Evolutionary conservation across 139 green algal species (phyloP).

Genomic region (Haematococcus lacustris): DNA sequence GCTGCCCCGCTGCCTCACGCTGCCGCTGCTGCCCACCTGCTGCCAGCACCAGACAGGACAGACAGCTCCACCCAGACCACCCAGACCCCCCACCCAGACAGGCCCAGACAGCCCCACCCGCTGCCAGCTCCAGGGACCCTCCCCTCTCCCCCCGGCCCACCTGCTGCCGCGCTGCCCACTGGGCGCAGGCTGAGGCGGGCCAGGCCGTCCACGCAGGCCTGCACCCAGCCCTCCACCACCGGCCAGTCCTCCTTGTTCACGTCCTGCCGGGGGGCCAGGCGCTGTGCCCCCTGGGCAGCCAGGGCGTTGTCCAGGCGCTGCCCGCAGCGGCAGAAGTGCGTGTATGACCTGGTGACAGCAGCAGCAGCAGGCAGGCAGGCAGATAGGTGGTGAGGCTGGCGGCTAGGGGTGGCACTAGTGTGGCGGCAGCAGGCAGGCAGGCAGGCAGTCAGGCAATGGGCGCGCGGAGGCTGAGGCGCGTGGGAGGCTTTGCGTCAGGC

Average conservation of each 20-base stretch:
- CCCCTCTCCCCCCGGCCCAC: no score
- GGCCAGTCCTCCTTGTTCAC: slow-evolving; percentile 79
- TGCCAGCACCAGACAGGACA: no score
- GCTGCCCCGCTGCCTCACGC: no score
- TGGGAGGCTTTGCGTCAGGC: no score
- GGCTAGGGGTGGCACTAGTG: background rate
- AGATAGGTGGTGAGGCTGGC: background rate
- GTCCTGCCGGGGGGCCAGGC: slow-evolving; percentile 41
- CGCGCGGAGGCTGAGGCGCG: no score
- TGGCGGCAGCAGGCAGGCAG: no score
- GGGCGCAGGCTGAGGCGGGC: slow-evolving; percentile 36
- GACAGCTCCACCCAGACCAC: no score
- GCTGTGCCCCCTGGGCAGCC: slow-evolving; percentile 31
- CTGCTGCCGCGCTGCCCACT: slow-evolving; percentile 8
- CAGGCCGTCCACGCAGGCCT: slow-evolving; percentile 34
- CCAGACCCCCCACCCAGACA: no score
- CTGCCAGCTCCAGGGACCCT: no score
- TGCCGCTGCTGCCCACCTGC: no score
- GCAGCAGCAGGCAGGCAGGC: background rate
- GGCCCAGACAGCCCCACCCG: no score
- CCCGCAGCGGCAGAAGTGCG: slow-evolving; percentile 80
- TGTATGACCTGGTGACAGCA: slow-evolving; percentile 75
- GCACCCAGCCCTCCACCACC: slow-evolving; percentile 67
- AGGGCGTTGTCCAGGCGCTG: slow-evolving; percentile 61
- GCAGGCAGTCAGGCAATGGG: no score